Evolutionary conservation across 2,329 filamentous ascomycete genomes (phyloP).

Genomic region (Colletotrichum liaoningense): DNA sequence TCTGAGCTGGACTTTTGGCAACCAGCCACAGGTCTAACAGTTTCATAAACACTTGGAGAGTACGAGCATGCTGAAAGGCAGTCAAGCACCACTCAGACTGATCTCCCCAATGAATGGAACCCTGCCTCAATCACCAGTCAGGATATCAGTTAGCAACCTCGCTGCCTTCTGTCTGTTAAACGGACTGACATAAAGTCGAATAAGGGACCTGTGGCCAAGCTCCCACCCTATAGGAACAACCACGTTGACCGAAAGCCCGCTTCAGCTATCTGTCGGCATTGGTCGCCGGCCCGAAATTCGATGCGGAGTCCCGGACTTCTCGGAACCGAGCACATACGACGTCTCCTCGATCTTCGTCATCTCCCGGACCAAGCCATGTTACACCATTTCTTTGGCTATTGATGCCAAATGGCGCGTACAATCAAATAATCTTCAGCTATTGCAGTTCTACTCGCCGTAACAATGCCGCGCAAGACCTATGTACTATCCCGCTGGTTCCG

Average conservation of each 20-base stretch:
- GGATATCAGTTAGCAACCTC: too few relatives aligned
- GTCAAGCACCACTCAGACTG: neutral
- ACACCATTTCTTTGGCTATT: neutral
- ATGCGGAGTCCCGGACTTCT: too few relatives aligned
- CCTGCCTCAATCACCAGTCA: neutral
- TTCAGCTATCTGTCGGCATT: neutral
- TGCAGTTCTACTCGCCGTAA: rapidly evolving
- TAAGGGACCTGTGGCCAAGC: neutral
- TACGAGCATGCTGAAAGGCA: neutral
- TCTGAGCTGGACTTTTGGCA: too few relatives aligned
- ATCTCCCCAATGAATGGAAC: neutral
- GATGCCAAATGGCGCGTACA: too few relatives aligned
- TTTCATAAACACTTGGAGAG: too few relatives aligned
- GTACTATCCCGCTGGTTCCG: neutral
- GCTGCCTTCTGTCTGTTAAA: neutral
- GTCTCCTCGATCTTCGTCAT: neutral
- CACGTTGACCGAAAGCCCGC: neutral
- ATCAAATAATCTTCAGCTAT: too few relatives aligned
- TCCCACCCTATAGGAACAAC: neutral
- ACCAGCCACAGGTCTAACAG: too few relatives aligned
- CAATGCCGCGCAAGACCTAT: neutral
- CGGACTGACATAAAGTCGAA: neutral
- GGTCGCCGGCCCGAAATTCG: neutral
- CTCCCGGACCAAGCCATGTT: neutral
- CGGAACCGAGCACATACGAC: neutral